Percentiles rank a stretch among this genome's conserved stretches.
phyloP scores from a whole-genome alignment of 192 early-diverging fungal genomes.

The Coemansia sp. region DNA sequence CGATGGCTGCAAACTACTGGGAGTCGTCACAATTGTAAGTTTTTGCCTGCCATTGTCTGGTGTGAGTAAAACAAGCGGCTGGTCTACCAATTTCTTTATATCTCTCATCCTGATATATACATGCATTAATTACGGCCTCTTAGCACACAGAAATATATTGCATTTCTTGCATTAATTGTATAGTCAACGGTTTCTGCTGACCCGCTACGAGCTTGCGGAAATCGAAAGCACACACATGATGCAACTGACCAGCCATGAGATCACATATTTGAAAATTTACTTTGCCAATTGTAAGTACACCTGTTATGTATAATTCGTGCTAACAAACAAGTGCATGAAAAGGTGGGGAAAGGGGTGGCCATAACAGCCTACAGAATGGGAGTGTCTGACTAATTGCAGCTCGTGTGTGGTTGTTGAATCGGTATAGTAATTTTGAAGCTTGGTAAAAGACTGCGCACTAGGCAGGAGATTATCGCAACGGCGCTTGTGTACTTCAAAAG shows the following conservation, averaged over 20 bases:
- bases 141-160: slow-evolving; percentile 4
- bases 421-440: slow-evolving; percentile 72
- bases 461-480: slow-evolving; percentile 83
- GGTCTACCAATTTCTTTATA: background rate
- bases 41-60: background rate
- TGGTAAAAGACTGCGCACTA: slow-evolving; percentile 66
- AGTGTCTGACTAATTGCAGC: background rate
- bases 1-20: slow-evolving; percentile 55
- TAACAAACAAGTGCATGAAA: too few relatives aligned
- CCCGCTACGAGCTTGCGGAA: slow-evolving; percentile 44
- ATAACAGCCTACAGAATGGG: too few relatives aligned
- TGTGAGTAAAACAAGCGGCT: background rate
- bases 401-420: background rate
- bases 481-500: slow-evolving; percentile 86
- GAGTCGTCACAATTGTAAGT: slow-evolving; percentile 54
- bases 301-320: background rate
- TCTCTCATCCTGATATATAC: background rate
- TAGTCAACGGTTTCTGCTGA: slow-evolving; percentile 51
- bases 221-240: slow-evolving; percentile 23
- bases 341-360: too few relatives aligned
- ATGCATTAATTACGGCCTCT: slow-evolving; percentile 1
- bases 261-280: slow-evolving; percentile 34
- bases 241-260: slow-evolving; percentile 27
- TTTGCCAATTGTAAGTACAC: slow-evolving; percentile 36
- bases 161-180: slow-evolving; percentile 4